Percentiles rank a stretch among this genome's conserved stretches.
phyloP scores from a whole-genome alignment of 2,329 filamentous ascomycete species.

The Fusarium proliferatum region DNA sequence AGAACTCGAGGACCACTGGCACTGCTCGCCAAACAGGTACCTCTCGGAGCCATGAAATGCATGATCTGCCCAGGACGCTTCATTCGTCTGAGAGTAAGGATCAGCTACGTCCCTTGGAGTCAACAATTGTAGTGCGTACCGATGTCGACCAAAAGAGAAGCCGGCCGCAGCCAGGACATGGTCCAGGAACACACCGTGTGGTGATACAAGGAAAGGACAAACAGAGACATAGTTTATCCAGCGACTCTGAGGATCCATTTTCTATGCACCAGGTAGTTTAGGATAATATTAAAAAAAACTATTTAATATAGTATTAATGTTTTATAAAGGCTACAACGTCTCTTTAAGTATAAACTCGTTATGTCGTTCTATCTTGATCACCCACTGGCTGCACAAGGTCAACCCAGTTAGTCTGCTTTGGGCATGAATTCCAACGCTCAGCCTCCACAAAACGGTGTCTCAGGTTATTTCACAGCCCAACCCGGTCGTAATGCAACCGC shows the following conservation, averaged over 20 bases:
- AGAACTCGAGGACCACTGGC: not conserved
- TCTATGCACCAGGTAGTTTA: not conserved
- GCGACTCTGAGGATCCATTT: not conserved
- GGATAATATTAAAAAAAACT: too few species aligned
- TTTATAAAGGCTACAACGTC: too few species aligned
- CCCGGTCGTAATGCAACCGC: fast-evolving
- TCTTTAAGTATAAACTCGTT: not conserved
- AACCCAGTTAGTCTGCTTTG: not conserved
- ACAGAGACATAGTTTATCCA: not conserved
- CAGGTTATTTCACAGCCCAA: too few species aligned
- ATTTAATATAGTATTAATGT: too few species aligned
- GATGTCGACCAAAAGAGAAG: not conserved
- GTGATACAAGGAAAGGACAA: not conserved
- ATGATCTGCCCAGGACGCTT: not conserved
- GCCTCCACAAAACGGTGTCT: not conserved
- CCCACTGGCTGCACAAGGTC: not conserved
- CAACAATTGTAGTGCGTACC: not conserved
- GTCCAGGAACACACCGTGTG: fast-evolving
- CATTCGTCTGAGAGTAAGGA: not conserved
- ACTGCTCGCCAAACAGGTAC: not conserved
- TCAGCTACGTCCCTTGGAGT: not conserved
- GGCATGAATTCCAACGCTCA: not conserved
- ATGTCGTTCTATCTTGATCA: too few species aligned
- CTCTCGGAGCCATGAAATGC: not conserved
- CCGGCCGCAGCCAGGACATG: not conserved